Conservation (phyloP, 768 basidiomycete species). For the Hygrocybe punicea region DNA sequence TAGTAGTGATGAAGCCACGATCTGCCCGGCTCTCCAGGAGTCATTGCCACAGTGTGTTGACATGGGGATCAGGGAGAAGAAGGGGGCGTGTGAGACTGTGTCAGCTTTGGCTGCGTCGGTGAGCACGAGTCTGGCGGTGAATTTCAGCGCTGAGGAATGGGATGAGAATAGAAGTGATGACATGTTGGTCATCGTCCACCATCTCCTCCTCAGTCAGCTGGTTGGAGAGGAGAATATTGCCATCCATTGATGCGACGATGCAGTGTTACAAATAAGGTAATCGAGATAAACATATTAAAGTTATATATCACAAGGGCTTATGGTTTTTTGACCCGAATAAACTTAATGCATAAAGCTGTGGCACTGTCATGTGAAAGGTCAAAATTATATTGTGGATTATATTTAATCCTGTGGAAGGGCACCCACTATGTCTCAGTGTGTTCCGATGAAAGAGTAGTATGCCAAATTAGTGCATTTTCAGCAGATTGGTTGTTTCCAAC, state of each 20-base stretch:
- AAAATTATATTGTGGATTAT: background rate
- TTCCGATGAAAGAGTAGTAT: no score
- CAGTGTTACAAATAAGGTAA: background rate
- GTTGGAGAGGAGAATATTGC: background rate
- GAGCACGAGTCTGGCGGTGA: background rate
- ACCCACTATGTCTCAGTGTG: no score
- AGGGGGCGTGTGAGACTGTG: conserved; percentile 30
- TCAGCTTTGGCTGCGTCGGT: conserved; percentile 7
- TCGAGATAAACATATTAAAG: background rate
- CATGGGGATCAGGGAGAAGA: conserved; percentile 34
- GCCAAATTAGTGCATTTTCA: no score
- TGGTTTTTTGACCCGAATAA: background rate
- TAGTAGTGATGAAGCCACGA: conserved; percentile 44
- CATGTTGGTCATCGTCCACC: background rate
- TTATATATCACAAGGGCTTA: background rate
- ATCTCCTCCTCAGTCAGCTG: background rate
- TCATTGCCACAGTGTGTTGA: conserved; percentile 35
- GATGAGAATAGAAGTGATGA: background rate
- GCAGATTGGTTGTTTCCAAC: no score
- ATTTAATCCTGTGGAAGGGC: background rate
- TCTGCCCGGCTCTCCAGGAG: conserved; percentile 32
- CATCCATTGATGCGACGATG: background rate
- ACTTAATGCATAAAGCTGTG: background rate
- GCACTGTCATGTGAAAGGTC: background rate
- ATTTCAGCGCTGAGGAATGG: background rate